A percentile compares a stretch with the other conserved stretches of the same genome.
These are phyloP conservation scores for Hemileccinum rubropunctum DNA, from an alignment of 768 basidiomycete species.

Conservation along the genomic window DNA sequence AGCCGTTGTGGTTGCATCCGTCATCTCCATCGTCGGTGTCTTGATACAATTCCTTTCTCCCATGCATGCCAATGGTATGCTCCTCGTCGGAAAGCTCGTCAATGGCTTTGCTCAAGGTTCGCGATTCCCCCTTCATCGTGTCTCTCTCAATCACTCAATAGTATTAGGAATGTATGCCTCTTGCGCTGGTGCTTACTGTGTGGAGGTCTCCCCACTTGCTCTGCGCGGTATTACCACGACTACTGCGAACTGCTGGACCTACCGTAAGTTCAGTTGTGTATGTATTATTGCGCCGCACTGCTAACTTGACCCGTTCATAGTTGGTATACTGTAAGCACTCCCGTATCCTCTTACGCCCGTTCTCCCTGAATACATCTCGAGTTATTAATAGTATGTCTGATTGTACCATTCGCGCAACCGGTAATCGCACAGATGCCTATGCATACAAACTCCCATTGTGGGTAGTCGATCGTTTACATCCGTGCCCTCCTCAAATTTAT, in stretches of 20 bases:
- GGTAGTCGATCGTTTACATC: not conserved
- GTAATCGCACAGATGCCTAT: slow-evolving; percentile 17
- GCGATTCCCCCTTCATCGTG: not conserved
- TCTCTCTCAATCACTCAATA: not conserved
- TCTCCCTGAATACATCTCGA: not conserved
- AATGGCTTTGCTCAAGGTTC: slow-evolving; percentile 27
- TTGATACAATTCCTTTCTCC: slow-evolving; percentile 24
- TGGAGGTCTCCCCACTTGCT: slow-evolving; percentile 29
- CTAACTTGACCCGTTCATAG: slow-evolving; percentile 6
- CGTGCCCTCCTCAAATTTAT: not conserved
- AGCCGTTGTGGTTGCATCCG: slow-evolving; percentile 20
- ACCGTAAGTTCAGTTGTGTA: slow-evolving; percentile 9
- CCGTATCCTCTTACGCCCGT: too few species aligned
- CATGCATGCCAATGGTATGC: slow-evolving; percentile 19
- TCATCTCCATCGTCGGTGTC: slow-evolving; percentile 21
- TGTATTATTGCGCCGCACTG: too few species aligned
- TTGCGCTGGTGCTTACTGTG: slow-evolving; percentile 23
- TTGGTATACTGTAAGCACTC: slow-evolving; percentile 22
- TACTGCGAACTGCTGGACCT: slow-evolving; percentile 26
- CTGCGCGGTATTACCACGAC: slow-evolving; percentile 25
- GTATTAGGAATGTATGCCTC: slow-evolving; percentile 24
- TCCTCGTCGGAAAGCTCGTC: slow-evolving; percentile 25
- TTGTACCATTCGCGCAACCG: slow-evolving; percentile 23
- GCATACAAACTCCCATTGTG: slow-evolving; percentile 29
- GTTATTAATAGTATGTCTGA: slow-evolving; percentile 20